phyloP scores from a whole-genome alignment of 805 yeast genomes.

The Alloascoidea africana region DNA sequence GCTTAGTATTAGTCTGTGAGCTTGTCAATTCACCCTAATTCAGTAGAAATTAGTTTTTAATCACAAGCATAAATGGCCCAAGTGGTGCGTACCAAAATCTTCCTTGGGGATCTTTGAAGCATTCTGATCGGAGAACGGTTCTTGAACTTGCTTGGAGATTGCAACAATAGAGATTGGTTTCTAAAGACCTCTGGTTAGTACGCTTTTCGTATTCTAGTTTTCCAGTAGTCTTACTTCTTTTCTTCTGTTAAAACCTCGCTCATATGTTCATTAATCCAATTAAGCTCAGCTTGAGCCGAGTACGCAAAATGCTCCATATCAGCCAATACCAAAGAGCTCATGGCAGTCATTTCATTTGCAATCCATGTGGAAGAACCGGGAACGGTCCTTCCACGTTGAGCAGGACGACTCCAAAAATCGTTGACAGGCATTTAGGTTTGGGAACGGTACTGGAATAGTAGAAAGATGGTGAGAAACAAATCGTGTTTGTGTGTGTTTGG shows the following conservation, averaged over 20 bases:
- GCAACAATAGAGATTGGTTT: background rate
- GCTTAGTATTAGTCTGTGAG: constrained; percentile 6
- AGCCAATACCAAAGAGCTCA: constrained; percentile 21
- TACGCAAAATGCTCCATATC: constrained; percentile 25
- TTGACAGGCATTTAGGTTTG: no score
- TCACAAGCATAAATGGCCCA: background rate
- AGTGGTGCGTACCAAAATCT: background rate
- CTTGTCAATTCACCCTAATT: background rate
- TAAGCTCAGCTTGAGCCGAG: constrained; percentile 22
- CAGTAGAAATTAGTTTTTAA: background rate
- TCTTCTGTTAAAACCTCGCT: constrained; percentile 4
- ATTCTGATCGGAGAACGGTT: background rate
- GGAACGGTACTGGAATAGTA: no score
- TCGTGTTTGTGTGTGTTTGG: no score
- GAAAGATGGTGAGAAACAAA: no score
- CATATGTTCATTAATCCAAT: constrained; percentile 27
- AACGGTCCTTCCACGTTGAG: no score
- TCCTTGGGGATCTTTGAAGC: background rate
- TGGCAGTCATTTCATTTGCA: constrained; percentile 25
- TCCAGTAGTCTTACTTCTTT: background rate
- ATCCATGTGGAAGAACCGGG: constrained; percentile 37
- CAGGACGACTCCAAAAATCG: no score
- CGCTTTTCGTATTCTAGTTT: background rate
- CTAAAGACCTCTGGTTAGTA: background rate
- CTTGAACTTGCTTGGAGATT: constrained; percentile 6